These are phyloP conservation scores for Triticum monococcum DNA, from an alignment of 176 grass and related monocot species.

Conservation along the genomic window DNA sequence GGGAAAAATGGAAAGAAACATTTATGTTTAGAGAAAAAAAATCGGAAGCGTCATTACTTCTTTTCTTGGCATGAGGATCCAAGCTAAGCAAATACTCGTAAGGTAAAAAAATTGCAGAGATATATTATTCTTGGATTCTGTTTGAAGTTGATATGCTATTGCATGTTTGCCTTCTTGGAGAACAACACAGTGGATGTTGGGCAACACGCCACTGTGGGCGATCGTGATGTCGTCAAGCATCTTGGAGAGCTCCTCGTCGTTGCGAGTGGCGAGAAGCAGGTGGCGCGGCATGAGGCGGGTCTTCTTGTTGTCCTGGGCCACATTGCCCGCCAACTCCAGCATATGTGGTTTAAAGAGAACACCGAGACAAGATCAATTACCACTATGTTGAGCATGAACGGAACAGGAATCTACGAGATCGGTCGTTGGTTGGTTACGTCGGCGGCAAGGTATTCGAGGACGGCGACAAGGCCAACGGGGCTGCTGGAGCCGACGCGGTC, in stretches of 20 bases:
- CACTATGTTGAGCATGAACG: not conserved
- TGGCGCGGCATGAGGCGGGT: constrained; percentile 20
- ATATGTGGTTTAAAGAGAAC: not conserved
- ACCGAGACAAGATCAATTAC: not conserved
- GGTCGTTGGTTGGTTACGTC: not conserved
- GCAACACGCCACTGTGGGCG: not conserved
- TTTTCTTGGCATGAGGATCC: no score
- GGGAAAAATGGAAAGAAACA: no score
- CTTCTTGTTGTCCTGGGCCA: constrained; percentile 40
- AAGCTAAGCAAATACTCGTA: no score
- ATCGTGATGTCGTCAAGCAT: constrained; percentile 4
- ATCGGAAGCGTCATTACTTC: no score
- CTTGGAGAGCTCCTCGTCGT: constrained; percentile 33
- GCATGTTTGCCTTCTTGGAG: not conserved
- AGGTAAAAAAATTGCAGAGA: no score
- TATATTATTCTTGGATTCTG: no score
- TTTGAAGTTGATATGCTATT: no score
- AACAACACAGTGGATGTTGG: constrained; percentile 18
- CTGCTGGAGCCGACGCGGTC: constrained; percentile 34
- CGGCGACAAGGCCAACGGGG: constrained; percentile 23
- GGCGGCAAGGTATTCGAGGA: constrained; percentile 38
- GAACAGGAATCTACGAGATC: not conserved
- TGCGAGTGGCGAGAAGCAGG: constrained; percentile 23
- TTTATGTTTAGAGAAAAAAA: no score
- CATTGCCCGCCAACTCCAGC: constrained; percentile 27